These are phyloP conservation scores for Rhodotorula sp. DNA, from an alignment of 1,284 basidiomycete genomes.

Conservation along the genomic window DNA sequence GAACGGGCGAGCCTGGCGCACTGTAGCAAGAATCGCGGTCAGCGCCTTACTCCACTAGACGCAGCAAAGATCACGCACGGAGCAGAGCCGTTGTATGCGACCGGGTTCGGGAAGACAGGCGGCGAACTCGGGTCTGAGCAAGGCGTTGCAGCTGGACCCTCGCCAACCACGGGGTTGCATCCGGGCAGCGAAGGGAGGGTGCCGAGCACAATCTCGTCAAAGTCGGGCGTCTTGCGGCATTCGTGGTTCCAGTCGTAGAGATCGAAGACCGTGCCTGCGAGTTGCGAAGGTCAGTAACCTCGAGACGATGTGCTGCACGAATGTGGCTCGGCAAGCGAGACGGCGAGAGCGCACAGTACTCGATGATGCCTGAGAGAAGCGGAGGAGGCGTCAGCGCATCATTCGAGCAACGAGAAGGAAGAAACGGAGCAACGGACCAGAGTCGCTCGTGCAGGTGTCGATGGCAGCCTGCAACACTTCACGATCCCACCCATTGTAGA, in stretches of 20 bases:
- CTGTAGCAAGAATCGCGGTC: not conserved
- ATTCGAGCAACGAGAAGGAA: too few relatives aligned
- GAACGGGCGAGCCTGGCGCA: slow-evolving; percentile 16
- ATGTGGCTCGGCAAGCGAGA: slow-evolving; percentile 12
- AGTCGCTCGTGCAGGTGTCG: slow-evolving; percentile 54
- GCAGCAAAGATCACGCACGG: not conserved
- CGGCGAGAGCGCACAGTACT: slow-evolving; percentile 52
- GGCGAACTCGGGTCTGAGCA: slow-evolving; percentile 18
- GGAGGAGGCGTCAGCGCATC: too few relatives aligned
- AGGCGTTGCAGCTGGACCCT: slow-evolving; percentile 30
- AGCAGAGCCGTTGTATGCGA: slow-evolving; percentile 19
- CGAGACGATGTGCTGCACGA: slow-evolving; percentile 43
- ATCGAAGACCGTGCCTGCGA: slow-evolving; percentile 27
- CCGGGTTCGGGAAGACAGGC: slow-evolving; percentile 3
- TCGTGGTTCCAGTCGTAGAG: slow-evolving; percentile 18
- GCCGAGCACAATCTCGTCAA: slow-evolving; percentile 47
- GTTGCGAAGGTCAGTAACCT: not conserved
- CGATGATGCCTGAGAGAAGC: slow-evolving; percentile 47
- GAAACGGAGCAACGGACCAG: too few relatives aligned
- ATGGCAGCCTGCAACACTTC: slow-evolving; percentile 55
- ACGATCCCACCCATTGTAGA: slow-evolving; percentile 51
- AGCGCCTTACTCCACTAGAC: not conserved
- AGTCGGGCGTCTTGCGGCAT: slow-evolving; percentile 50
- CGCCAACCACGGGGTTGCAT: slow-evolving; percentile 45
- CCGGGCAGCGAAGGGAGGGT: slow-evolving; percentile 42